These are phyloP conservation scores for Kentomonas sorsogonicus DNA, from an alignment of 208 protist species.

Conservation along the genomic window DNA sequence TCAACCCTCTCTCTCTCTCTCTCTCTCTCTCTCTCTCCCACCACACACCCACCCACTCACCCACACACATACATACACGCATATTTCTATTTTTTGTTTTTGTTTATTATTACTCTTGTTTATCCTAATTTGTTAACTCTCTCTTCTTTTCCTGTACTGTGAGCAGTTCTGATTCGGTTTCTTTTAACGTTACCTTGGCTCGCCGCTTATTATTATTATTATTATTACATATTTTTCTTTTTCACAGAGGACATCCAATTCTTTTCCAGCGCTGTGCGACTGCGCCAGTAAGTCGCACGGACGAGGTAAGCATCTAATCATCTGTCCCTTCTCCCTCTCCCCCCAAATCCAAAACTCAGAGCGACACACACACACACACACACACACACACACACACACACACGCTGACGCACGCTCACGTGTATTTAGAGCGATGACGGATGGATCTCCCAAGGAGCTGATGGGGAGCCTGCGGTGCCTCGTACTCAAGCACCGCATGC, in stretches of 20 bases:
- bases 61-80: not conserved
- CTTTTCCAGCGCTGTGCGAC: too few relatives aligned
- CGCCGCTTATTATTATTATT: not conserved
- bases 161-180: too few relatives aligned
- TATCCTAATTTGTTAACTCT: not conserved
- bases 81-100: not conserved
- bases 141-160: not conserved
- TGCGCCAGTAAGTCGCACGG: too few relatives aligned
- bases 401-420: not conserved
- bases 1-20: too few relatives aligned
- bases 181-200: too few relatives aligned
- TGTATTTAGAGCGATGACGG: too few relatives aligned
- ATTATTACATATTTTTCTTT: too few relatives aligned
- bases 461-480: slow-evolving; percentile 75
- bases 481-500: slow-evolving; percentile 31
- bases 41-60: not conserved
- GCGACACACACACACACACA: slow-evolving; percentile 10
- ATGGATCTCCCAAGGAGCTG: not conserved
- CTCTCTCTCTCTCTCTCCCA: slow-evolving; percentile 1
- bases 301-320: too few relatives aligned
- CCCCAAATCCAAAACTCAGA: too few relatives aligned
- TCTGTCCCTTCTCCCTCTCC: too few relatives aligned
- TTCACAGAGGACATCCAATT: too few relatives aligned
- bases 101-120: not conserved
- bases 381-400: not conserved